These are phyloP conservation scores for Plasmodium fragile DNA, from an alignment of 169 alveolate species.

Conservation along the genomic window DNA sequence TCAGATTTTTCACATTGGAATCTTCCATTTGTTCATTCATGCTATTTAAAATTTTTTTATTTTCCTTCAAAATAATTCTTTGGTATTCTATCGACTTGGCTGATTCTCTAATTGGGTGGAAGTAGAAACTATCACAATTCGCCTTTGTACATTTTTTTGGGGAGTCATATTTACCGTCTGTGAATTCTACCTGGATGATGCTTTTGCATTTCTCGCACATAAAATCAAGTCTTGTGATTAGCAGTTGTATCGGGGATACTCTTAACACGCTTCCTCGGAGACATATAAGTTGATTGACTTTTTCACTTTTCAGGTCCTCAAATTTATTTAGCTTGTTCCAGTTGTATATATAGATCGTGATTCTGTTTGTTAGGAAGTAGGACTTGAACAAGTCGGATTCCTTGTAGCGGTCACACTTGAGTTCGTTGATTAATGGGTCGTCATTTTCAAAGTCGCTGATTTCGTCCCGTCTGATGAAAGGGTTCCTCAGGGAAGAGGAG, in stretches of 20 bases:
- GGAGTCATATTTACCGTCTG: conserved; percentile 64
- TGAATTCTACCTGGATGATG: conserved; percentile 33
- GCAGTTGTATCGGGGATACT: conserved; percentile 62
- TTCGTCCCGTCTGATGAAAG: conserved; percentile 38
- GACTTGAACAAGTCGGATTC: conserved; percentile 33
- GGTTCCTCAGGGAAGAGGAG: background rate
- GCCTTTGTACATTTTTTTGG: conserved; percentile 33
- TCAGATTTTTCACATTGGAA: conserved; percentile 24
- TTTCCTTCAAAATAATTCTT: conserved; percentile 58
- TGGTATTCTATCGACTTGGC: conserved; percentile 73
- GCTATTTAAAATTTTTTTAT: conserved; percentile 24
- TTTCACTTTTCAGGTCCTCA: conserved; percentile 57
- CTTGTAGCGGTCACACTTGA: conserved; percentile 29
- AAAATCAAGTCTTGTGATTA: conserved; percentile 51
- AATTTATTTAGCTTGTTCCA: conserved; percentile 69
- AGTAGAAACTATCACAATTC: conserved; percentile 30
- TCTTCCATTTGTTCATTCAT: conserved; percentile 42
- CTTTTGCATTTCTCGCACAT: conserved; percentile 64
- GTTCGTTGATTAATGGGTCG: conserved; percentile 17
- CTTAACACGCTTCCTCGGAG: conserved; percentile 70
- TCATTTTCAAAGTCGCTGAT: conserved; percentile 1
- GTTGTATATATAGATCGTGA: conserved; percentile 60
- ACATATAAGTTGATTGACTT: conserved; percentile 57
- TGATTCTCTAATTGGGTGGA: conserved; percentile 60
- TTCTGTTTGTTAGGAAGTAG: conserved; percentile 29